Conservation (phyloP, 768 basidiomycete genomes). For the Strobilomyces confusus region DNA sequence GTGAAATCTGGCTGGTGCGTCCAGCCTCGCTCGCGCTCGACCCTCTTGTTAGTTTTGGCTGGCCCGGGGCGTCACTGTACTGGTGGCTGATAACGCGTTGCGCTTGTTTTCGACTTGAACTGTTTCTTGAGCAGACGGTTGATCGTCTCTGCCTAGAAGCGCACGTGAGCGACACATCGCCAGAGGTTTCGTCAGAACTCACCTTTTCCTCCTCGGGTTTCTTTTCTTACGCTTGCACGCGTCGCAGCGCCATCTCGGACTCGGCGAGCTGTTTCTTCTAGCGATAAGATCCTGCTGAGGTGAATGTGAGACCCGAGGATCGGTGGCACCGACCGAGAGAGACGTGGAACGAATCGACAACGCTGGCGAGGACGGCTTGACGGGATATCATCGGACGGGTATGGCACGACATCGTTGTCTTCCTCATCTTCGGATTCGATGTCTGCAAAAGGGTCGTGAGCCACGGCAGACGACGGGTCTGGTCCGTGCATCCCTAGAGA, state of each 20-base stretch:
- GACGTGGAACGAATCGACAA: slow-evolving; percentile 65
- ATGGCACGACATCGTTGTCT: slow-evolving; percentile 36
- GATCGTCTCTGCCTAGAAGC: slow-evolving; percentile 72
- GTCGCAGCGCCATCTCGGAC: slow-evolving; percentile 64
- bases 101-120: slow-evolving; percentile 63
- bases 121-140: slow-evolving; percentile 87
- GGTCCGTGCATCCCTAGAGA: slow-evolving; percentile 19
- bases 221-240: slow-evolving; percentile 64
- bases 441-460: slow-evolving; percentile 22
- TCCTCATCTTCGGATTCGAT: slow-evolving; percentile 40
- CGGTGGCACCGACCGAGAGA: slow-evolving; percentile 43
- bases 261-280: slow-evolving; percentile 65
- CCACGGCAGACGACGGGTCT: background rate
- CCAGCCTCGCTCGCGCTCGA: too few relatives aligned
- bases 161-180: too few relatives aligned
- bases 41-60: too few relatives aligned
- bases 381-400: slow-evolving; percentile 49
- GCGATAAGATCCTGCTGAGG: slow-evolving; percentile 8
- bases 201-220: slow-evolving; percentile 35
- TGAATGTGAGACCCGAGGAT: background rate
- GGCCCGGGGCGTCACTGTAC: too few relatives aligned
- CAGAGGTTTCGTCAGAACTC: too few relatives aligned
- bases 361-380: slow-evolving; percentile 69
- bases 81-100: slow-evolving; percentile 43
- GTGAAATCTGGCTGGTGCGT: too few relatives aligned